Base-by-base conservation (phyloP, 1,284 basidiomycete genomes). In the Moesziomyces sp. region DNA sequence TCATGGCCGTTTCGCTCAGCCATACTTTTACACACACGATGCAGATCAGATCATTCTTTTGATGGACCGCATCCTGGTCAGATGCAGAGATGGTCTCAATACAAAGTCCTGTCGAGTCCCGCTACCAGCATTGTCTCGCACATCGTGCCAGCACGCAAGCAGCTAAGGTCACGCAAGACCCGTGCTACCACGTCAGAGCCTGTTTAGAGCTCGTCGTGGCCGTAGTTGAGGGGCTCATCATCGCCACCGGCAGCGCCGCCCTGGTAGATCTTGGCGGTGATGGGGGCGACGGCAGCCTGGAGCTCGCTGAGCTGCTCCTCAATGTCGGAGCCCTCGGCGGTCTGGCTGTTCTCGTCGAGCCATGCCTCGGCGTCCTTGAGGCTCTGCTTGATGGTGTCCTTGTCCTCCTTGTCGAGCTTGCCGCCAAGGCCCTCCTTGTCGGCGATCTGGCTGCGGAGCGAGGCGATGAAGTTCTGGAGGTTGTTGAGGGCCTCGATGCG, bases 341-440 rank as follows among this genome's bases (percentile, higher is more conserved):
- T 74, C 60, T 76, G 65, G 57, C 67, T 71, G 68, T 84, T 83
- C 74, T 84, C 82, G 68, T 84, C 81, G 51, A 84, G 66, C 82
- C 82, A 84, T 46, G 69, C 61, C 57, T 83, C 81, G 46, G 79
- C 76, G 51, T 83, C 83, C 79, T 83, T 82, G 72, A 84, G 74
- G 52, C 78, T 80, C 57, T 59, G 54, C 64, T 82, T 78, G 68
- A 84, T 77, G 5, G 79, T 74, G 30, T 81, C 77, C 81, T 84
- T 84, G 80, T 84, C 82, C 28, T 77, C 74, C 71, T 78, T 76
- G 70, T 83, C 82, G 55, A 83, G 78, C 77, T 83, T 83, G 59
- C 74, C 80, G 35, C 82, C 83, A n/a, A 83, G 77, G 51, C 82
- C 82, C 58, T 82, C 82, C 76, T 82, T 83, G 80, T 84, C 83